A percentile compares a stretch with the other conserved stretches of the same genome.
These are phyloP conservation scores for Verticillium longisporum DNA, from an alignment of 2,329 filamentous ascomycete species.

Conservation along the genomic window DNA sequence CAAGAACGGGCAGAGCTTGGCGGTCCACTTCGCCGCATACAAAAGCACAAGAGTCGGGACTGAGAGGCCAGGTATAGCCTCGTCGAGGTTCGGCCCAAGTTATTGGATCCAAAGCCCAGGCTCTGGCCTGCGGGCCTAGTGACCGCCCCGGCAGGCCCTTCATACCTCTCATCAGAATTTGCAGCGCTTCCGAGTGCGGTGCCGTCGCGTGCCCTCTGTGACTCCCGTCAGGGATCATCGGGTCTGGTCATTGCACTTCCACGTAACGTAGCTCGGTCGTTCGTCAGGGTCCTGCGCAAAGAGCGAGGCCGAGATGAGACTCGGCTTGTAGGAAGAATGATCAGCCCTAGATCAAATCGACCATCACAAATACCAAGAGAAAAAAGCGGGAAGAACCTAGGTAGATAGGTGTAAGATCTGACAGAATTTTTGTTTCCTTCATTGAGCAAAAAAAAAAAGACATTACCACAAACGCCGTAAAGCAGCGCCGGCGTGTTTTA, in stretches of 20 bases:
- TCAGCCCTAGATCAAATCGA: not conserved
- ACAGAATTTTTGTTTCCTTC: not conserved
- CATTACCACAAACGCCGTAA: not conserved
- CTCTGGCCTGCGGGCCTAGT: not conserved
- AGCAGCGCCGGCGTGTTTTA: not conserved
- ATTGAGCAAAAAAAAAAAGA: not conserved
- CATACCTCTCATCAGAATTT: not conserved
- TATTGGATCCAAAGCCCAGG: not conserved
- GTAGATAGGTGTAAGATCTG: not conserved
- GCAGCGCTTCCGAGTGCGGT: not conserved
- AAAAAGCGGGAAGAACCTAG: not conserved
- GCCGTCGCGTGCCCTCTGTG: no score
- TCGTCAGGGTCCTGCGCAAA: not conserved
- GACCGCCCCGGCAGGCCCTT: not conserved
- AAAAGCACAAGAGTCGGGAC: no score
- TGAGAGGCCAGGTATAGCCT: no score
- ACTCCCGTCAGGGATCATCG: not conserved
- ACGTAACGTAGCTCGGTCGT: not conserved
- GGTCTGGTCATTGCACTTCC: not conserved
- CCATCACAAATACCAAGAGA: not conserved
- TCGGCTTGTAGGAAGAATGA: not conserved
- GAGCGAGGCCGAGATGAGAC: not conserved
- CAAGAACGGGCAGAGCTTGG: no score
- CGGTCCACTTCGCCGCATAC: no score
- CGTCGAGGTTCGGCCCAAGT: not conserved